Conservation (phyloP, 306 rosid species). For the Cucumis sativus region Cucumber_9930_V3 NC_026661.2:2527001-2527500, state of each 20-base stretch:
- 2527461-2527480: background rate
- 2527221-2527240: slow-evolving; percentile 58
- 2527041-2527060: slow-evolving; percentile 21
- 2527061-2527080: slow-evolving; percentile 42
- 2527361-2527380: background rate
- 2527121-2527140: slow-evolving; percentile 43
- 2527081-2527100: background rate
- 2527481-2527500: background rate
- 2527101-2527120: slow-evolving; percentile 30
- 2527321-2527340: background rate
- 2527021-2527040: slow-evolving; percentile 31
- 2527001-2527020: slow-evolving; percentile 27
- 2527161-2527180: slow-evolving; percentile 31
- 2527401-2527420: background rate
- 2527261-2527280: slow-evolving; percentile 39
- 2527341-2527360: too few species aligned
- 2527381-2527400: background rate
- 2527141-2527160: slow-evolving; percentile 24
- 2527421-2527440: background rate
- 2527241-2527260: slow-evolving; percentile 40
- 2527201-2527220: slow-evolving; percentile 42
- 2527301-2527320: slow-evolving; percentile 26
- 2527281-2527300: slow-evolving; percentile 34
- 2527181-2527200: slow-evolving; percentile 21
- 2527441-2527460: background rate